A percentile compares a stretch with the other conserved stretches of the same genome.
Conservation (phyloP, 2,329 filamentous ascomycete species). For the Aspergillus sp. region DNA sequence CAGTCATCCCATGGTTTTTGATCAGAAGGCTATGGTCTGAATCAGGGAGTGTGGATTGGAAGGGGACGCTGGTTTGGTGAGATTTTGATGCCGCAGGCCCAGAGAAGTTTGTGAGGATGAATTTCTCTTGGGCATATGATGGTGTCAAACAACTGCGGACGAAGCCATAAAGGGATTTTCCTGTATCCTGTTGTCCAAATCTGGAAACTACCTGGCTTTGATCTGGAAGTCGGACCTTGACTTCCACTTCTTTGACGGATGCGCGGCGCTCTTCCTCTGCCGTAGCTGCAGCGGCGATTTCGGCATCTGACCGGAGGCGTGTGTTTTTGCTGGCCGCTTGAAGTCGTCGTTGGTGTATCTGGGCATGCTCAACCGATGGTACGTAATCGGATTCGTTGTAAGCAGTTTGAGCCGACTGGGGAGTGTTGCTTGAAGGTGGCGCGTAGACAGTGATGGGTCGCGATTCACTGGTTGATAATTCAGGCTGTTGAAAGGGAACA, state of each 20-base stretch:
- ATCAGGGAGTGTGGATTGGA: conserved; percentile 33
- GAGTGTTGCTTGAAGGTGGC: conserved; percentile 71
- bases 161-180: conserved; percentile 69
- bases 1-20: conserved; percentile 67
- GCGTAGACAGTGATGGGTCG: conserved; percentile 68
- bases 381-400: conserved; percentile 75
- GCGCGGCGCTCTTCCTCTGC: conserved; percentile 66
- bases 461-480: conserved; percentile 41
- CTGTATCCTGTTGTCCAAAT: conserved; percentile 69
- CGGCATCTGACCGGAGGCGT: conserved; percentile 77
- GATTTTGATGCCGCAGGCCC: conserved; percentile 18
- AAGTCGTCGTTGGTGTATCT: conserved; percentile 75
- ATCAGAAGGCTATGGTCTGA: conserved; percentile 61
- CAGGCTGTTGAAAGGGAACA: conserved; percentile 21
- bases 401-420: conserved; percentile 67
- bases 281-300: conserved; percentile 69
- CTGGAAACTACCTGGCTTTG: conserved; percentile 73
- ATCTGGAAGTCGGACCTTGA: conserved; percentile 87
- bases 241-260: conserved; percentile 65
- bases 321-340: conserved; percentile 73
- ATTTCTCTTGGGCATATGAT: conserved; percentile 57
- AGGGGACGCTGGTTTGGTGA: conserved; percentile 17
- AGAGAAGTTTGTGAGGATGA: conserved; percentile 66
- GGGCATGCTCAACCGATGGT: conserved; percentile 80
- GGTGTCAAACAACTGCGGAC: conserved; percentile 70